These are phyloP conservation scores for Yamadazyma atmosphaerica DNA, from an alignment of 1,139 yeast genomes.

Conservation along the genomic window DNA sequence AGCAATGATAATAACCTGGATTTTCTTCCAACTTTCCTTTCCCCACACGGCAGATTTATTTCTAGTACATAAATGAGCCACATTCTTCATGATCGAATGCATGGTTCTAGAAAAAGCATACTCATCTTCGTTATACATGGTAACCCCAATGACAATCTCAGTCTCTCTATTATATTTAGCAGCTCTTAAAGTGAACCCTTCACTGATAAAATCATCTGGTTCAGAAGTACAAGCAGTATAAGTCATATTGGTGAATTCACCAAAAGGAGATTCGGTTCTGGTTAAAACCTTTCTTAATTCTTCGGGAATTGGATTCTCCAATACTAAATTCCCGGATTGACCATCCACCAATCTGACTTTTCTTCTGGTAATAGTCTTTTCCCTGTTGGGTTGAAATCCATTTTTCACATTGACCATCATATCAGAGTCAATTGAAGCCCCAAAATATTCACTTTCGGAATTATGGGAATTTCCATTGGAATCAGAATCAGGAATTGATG, in stretches of 20 bases:
- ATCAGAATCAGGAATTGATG: slow-evolving; percentile 31
- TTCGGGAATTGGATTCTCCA: slow-evolving; percentile 92
- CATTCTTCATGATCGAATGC: slow-evolving; percentile 90
- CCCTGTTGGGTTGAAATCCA: slow-evolving; percentile 40
- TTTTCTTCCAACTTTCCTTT: slow-evolving; percentile 91
- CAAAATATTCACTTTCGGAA: slow-evolving; percentile 37
- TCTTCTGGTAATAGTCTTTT: slow-evolving; percentile 34
- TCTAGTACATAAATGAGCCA: slow-evolving; percentile 82
- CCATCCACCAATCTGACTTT: slow-evolving; percentile 64
- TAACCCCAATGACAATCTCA: slow-evolving; percentile 84
- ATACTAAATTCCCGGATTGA: slow-evolving; percentile 72
- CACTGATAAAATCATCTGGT: slow-evolving; percentile 77
- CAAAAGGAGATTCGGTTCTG: slow-evolving; percentile 71
- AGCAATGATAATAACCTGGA: slow-evolving; percentile 84
- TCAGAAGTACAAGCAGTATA: slow-evolving; percentile 92
- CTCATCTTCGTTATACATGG: slow-evolving; percentile 97
- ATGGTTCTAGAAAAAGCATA: slow-evolving; percentile 83
- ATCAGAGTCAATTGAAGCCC: slow-evolving; percentile 46
- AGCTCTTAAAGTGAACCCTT: slow-evolving; percentile 84
- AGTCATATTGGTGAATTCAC: slow-evolving; percentile 92
- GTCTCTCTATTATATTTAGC: slow-evolving; percentile 85
- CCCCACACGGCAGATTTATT: slow-evolving; percentile 89
- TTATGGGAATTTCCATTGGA: slow-evolving; percentile 19
- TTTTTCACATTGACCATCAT: slow-evolving; percentile 45
- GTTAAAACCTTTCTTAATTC: slow-evolving; percentile 78